A percentile compares a stretch with the other conserved stretches of the same genome.
Conservation (phyloP, 495 filamentous ascomycete genomes). For the Astrocystis sublimbata region DNA sequence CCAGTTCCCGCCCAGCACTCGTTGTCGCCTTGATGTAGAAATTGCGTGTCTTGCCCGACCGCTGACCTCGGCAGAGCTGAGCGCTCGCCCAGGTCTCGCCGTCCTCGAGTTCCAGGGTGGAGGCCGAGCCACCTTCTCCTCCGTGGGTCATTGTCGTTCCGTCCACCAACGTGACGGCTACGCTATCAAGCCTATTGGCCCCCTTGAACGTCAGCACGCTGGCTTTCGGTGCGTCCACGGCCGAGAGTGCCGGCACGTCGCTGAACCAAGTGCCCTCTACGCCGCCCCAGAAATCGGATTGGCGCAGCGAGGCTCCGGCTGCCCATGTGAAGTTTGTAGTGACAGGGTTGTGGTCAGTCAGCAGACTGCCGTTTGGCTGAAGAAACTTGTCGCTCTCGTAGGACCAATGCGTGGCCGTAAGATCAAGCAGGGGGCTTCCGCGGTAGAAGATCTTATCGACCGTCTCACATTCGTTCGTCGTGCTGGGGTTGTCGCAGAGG, state of each 20-base stretch:
- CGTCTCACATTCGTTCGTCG: slow-evolving; percentile 54
- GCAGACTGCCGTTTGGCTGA: slow-evolving; percentile 50
- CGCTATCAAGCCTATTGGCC: slow-evolving; percentile 50
- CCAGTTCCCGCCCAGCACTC: slow-evolving; percentile 50
- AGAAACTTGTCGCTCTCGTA: slow-evolving; percentile 56
- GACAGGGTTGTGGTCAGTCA: slow-evolving; percentile 65
- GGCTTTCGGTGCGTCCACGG: slow-evolving; percentile 35
- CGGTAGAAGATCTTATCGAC: slow-evolving; percentile 67
- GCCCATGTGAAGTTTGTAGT: slow-evolving; percentile 56
- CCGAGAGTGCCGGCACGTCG: slow-evolving; percentile 43
- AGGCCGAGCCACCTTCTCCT: slow-evolving; percentile 51
- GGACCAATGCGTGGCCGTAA: slow-evolving; percentile 45
- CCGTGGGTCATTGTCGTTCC: slow-evolving; percentile 55
- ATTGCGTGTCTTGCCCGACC: slow-evolving; percentile 49
- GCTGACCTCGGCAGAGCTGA: slow-evolving; percentile 54
- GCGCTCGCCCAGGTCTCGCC: slow-evolving; percentile 54
- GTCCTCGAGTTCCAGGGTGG: slow-evolving; percentile 42
- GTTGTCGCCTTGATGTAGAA: slow-evolving; percentile 61
- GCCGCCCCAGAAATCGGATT: slow-evolving; percentile 55
- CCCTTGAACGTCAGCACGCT: slow-evolving; percentile 50
- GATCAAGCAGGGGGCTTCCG: slow-evolving; percentile 43
- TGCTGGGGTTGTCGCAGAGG: slow-evolving; percentile 53
- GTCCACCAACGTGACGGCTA: slow-evolving; percentile 48
- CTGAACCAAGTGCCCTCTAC: slow-evolving; percentile 58
- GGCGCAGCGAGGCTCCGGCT: slow-evolving; percentile 39